phyloP scores from a whole-genome alignment of 1,284 basidiomycete genomes.

The Rhodotorula sp. region DNA sequence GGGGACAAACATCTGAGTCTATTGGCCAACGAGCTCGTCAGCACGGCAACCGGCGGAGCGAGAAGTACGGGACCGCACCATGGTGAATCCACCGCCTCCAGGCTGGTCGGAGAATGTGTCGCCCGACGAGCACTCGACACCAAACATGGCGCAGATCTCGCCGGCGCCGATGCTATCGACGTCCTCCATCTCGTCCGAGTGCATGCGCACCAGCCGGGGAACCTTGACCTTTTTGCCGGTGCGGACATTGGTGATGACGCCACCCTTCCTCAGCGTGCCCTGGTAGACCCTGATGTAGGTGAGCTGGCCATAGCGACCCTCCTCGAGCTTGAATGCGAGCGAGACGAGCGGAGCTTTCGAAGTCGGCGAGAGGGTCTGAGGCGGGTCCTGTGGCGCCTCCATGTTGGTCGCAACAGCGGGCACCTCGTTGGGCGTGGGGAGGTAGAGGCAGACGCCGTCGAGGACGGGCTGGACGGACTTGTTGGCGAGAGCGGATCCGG shows the following conservation, averaged over 20 bases:
- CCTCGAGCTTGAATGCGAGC: conserved; percentile 97
- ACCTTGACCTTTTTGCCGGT: conserved; percentile 98
- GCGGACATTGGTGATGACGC: conserved; percentile 85
- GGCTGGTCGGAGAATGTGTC: conserved; percentile 87
- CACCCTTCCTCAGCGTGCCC: conserved; percentile 81
- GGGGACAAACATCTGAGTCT: conserved; percentile 98
- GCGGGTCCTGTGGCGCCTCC: conserved; percentile 44
- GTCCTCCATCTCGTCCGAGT: conserved; percentile 99
- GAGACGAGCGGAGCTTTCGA: conserved; percentile 85
- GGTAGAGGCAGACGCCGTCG: conserved; percentile 92
- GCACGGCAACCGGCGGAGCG: neutral
- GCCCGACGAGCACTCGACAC: conserved; percentile 96
- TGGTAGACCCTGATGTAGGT: conserved; percentile 99
- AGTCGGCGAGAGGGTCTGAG: conserved; percentile 74
- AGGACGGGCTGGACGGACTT: conserved; percentile 91
- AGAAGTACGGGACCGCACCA: conserved; percentile 59
- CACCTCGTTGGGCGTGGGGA: conserved; percentile 84
- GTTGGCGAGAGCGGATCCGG: conserved; percentile 98
- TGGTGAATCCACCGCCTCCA: conserved; percentile 77
- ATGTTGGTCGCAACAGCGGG: conserved; percentile 68
- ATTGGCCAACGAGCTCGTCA: neutral
- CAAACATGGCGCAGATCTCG: conserved; percentile 99
- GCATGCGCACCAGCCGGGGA: conserved; percentile 96
- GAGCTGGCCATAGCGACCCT: conserved; percentile 94
- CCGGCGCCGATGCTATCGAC: conserved; percentile 93